Percentiles rank a stretch among this genome's conserved stretches.
phyloP scores from a whole-genome alignment of 1,139 yeast genomes.

The Magnusiomyces ingens region DNA sequence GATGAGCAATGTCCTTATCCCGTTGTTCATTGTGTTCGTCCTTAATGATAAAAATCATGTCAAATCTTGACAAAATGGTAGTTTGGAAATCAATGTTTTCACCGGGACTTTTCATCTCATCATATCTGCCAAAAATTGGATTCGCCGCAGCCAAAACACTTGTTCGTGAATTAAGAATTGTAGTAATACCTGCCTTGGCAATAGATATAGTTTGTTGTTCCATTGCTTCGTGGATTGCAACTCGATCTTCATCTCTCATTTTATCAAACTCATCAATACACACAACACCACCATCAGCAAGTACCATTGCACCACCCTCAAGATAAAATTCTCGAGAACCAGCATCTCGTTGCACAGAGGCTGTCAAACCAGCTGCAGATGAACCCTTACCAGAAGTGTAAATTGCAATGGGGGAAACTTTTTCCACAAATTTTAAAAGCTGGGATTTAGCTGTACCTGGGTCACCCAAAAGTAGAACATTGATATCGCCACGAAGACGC shows the following conservation, averaged over 20 bases:
- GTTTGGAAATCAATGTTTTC: slow-evolving; percentile 97
- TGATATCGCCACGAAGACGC: slow-evolving; percentile 95
- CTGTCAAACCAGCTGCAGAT: slow-evolving; percentile 98
- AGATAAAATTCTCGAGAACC: slow-evolving; percentile 83
- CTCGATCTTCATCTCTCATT: slow-evolving; percentile 98
- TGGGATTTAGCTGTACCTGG: slow-evolving; percentile 99
- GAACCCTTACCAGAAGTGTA: slow-evolving; percentile 99
- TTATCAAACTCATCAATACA: slow-evolving; percentile 99
- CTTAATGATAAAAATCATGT: slow-evolving; percentile 95
- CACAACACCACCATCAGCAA: slow-evolving; percentile 98
- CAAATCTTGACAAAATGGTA: slow-evolving; percentile 93
- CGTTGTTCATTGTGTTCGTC: slow-evolving; percentile 86
- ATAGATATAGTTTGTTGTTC: slow-evolving; percentile 99
- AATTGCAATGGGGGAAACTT: slow-evolving; percentile 88
- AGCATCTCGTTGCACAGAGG: slow-evolving; percentile 91
- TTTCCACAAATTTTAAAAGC: slow-evolving; percentile 86
- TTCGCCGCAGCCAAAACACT: slow-evolving; percentile 97
- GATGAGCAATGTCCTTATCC: slow-evolving; percentile 87
- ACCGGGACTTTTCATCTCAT: slow-evolving; percentile 93
- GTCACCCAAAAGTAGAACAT: slow-evolving; percentile 87
- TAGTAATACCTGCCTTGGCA: slow-evolving; percentile 98
- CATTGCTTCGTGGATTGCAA: slow-evolving; percentile 99
- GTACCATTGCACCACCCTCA: slow-evolving; percentile 99
- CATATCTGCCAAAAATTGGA: slow-evolving; percentile 94
- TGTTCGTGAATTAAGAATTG: slow-evolving; percentile 90